Percentiles rank a stretch among this genome's conserved stretches.
phyloP scores from a whole-genome alignment of 768 basidiomycete species.

The Leccinum uliginosum region DNA sequence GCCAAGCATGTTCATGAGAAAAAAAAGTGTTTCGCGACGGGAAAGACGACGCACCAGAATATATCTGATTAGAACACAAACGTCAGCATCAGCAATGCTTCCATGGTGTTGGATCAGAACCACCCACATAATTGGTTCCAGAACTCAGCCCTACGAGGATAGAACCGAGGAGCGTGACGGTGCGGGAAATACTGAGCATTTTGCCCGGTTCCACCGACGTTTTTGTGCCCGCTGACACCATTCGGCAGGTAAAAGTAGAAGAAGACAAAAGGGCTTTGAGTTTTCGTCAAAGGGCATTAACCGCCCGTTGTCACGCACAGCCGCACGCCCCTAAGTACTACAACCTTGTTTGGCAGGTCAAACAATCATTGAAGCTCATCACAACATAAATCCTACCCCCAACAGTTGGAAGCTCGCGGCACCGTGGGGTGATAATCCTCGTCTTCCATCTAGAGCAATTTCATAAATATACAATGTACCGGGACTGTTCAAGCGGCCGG shows the following conservation, averaged over 20 bases:
- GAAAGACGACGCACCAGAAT: conserved; percentile 23
- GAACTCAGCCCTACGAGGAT: conserved; percentile 57
- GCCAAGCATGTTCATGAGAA: conserved; percentile 1
- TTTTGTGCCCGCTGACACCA: conserved; percentile 6
- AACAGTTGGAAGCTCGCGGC: too few relatives aligned
- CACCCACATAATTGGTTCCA: conserved; percentile 72
- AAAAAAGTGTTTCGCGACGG: fast-evolving
- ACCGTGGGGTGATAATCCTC: too few relatives aligned
- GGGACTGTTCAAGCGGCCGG: too few relatives aligned
- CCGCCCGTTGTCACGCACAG: too few relatives aligned
- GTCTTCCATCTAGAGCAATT: too few relatives aligned
- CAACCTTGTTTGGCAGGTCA: too few relatives aligned
- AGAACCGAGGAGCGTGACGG: conserved; percentile 51
- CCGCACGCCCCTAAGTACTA: too few relatives aligned
- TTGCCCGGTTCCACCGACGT: conserved; percentile 21
- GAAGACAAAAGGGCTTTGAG: too few relatives aligned
- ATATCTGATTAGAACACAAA: conserved; percentile 18
- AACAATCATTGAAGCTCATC: too few relatives aligned
- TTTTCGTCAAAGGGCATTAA: too few relatives aligned
- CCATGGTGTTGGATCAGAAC: background rate
- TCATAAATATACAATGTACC: too few relatives aligned
- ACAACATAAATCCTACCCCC: too few relatives aligned
- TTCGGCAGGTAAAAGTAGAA: background rate
- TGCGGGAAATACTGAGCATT: conserved; percentile 37
- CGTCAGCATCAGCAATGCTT: conserved; percentile 15